Conservation (phyloP, 2,329 filamentous ascomycete genomes). For the Gnomoniopsis smithogilvyi region DNA sequence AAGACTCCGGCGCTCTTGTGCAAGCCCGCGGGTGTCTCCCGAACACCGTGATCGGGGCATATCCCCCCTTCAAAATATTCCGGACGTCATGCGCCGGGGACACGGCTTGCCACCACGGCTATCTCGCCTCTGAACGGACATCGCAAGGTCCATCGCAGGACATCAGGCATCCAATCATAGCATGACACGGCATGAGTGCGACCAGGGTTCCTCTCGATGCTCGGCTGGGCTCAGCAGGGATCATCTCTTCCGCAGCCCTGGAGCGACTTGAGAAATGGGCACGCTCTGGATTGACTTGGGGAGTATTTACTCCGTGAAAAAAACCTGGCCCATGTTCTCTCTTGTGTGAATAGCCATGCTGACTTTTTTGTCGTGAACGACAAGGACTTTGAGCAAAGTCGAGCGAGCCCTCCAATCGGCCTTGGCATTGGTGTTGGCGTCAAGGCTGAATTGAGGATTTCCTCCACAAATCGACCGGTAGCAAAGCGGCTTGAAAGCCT, state of each 20-base stretch:
- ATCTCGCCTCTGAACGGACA: neutral
- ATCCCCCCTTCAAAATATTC: neutral
- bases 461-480: neutral
- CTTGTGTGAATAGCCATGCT: neutral
- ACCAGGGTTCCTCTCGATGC: slow-evolving; percentile 1
- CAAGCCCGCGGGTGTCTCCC: neutral
- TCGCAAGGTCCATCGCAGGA: slow-evolving; percentile 9
- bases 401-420: too few species aligned
- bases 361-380: neutral
- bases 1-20: neutral
- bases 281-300: too few species aligned
- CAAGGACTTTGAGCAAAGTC: neutral
- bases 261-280: neutral
- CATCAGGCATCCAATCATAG: slow-evolving; percentile 6
- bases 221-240: slow-evolving; percentile 7
- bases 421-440: neutral
- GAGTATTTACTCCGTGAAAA: neutral
- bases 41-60: neutral
- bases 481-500: neutral
- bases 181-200: slow-evolving; percentile 10
- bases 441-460: neutral
- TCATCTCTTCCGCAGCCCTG: neutral
- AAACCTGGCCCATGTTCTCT: neutral
- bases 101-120: neutral
- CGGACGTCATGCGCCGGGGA: neutral